Evolutionary conservation across 1,139 yeast genomes (phyloP), one percentile per base, ranked within the genome.

Genomic region (Hemisphaericaspora subhashii): DNA sequence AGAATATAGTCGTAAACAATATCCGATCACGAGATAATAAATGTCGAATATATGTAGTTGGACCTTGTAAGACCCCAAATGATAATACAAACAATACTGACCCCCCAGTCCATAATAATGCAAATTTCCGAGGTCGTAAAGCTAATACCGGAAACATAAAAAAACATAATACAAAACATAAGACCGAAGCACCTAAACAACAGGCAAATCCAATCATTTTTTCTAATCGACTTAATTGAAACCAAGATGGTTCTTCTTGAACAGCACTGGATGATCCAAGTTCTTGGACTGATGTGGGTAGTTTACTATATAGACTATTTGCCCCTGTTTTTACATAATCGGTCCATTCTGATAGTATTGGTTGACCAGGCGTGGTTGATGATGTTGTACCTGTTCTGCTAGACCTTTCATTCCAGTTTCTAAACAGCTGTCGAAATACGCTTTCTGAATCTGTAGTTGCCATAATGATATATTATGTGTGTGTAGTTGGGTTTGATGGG

Each of bases 31-130:
- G 75, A 3, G 96, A 84, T 6, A 86, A 59, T 48, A 92, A 72
- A 59, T 92, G 98, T 39, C 73, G 66, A 37, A 79, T 50, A 56
- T 89, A 92, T 31, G 85, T 83, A 23, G 81, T 72, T 0, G 98
- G 98, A 0, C 98, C 98, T 64, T 90, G 97, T 23, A 92, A 64
- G 9, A 88, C 79, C 1, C 97, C 98, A 62, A 92, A 92, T 17
- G 96, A 88, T 7, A 87, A 63, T 30, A 92, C 87, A 64, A 92
- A 92, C 33, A 92, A 66, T 13, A 92, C 57, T 1, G 96, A 86
- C 0, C 98, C 98, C 62, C 92, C 72, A 1, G 96, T 81, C 98
- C 98, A 92, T 32, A 94, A 57, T 51, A 84, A 63, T 4, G 87
- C 98, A 57, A 92, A 92, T 60, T 92, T 92, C 40, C 96, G 73